phyloP scores from a whole-genome alignment of 108 stramenopile genomes.

The Seminavis robusta region DNA sequence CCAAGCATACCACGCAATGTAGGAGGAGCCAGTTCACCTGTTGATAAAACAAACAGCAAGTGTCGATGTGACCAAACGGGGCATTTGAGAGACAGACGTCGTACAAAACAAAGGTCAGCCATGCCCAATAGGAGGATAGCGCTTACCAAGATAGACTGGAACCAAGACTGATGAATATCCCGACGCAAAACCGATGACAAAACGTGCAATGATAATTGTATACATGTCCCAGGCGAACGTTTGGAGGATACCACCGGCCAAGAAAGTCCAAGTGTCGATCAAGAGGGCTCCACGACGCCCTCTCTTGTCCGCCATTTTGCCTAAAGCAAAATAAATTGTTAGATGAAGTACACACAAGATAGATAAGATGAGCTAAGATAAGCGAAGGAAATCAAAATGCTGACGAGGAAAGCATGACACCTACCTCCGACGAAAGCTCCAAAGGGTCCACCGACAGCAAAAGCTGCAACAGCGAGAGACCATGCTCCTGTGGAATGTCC shows the following conservation, averaged over 20 bases:
- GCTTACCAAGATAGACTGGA: conserved; percentile 94
- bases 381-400: too few relatives aligned
- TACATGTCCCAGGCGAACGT: conserved; percentile 68
- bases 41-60: too few relatives aligned
- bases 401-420: too few relatives aligned
- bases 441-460: conserved; percentile 81
- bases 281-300: conserved; percentile 78
- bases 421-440: conserved; percentile 60
- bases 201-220: conserved; percentile 74
- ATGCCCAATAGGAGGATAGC: too few relatives aligned
- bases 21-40: too few relatives aligned
- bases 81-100: too few relatives aligned
- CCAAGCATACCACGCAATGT: conserved; percentile 93
- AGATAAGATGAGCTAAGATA: too few relatives aligned
- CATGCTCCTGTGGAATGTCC: conserved; percentile 70
- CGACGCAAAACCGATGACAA: conserved; percentile 90
- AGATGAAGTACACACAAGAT: too few relatives aligned
- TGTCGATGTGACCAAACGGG: too few relatives aligned
- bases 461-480: conserved; percentile 81
- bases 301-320: conserved; percentile 61
- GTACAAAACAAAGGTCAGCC: too few relatives aligned
- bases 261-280: conserved; percentile 67
- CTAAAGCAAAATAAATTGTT: too few relatives aligned
- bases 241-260: conserved; percentile 73
- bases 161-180: conserved; percentile 89